phyloP scores from a whole-genome alignment of 495 filamentous ascomycete genomes.

The Aspergillus nanangensis region DNA sequence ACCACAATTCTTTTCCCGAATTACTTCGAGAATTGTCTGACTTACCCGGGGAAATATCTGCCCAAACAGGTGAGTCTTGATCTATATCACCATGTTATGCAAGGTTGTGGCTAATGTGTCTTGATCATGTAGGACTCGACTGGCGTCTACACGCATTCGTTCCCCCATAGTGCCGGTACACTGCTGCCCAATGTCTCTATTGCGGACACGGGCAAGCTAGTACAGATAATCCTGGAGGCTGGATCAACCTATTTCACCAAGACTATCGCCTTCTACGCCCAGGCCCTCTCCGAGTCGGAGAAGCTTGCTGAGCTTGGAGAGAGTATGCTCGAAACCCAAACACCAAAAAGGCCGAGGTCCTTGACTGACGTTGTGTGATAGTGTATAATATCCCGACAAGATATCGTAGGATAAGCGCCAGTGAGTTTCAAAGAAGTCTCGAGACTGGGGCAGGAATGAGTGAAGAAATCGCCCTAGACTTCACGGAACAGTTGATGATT shows the following conservation, averaged over 20 bases:
- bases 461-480: constrained; percentile 11
- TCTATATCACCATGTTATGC: not conserved
- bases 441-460: constrained; percentile 8
- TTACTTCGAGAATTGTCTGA: constrained; percentile 15
- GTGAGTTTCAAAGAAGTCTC: constrained; percentile 11
- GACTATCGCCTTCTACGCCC: constrained; percentile 11
- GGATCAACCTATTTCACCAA: constrained; percentile 8
- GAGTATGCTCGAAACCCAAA: too few relatives aligned
- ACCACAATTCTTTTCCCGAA: constrained; percentile 15
- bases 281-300: constrained; percentile 10
- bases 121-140: constrained; percentile 6
- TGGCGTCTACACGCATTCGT: constrained; percentile 6
- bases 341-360: too few relatives aligned
- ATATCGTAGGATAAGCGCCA: constrained; percentile 2
- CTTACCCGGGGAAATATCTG: constrained; percentile 8
- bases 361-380: too few relatives aligned
- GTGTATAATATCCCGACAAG: constrained; percentile 8
- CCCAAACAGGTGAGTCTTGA: constrained; percentile 3
- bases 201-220: constrained; percentile 11
- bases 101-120: too few relatives aligned
- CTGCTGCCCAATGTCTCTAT: constrained; percentile 13
- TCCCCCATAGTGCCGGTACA: constrained; percentile 11
- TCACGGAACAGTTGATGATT: constrained; percentile 14
- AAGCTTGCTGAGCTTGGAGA: constrained; percentile 6
- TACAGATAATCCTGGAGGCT: constrained; percentile 8